Evolutionary conservation across 129 eudicot species (phyloP).

Genomic region (Pulicaria dysenterica): DNA sequence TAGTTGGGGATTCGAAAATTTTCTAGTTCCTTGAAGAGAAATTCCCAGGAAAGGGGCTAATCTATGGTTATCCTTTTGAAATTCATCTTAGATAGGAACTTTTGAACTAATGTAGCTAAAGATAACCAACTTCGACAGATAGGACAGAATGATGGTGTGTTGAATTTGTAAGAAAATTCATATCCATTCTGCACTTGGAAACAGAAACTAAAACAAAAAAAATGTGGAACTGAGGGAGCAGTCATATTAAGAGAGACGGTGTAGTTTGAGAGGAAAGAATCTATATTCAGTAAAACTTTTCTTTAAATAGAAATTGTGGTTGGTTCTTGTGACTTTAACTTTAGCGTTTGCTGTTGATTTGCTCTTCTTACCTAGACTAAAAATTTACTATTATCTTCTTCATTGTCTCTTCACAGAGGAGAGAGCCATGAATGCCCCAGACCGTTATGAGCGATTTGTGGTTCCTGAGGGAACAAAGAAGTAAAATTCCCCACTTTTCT

Average conservation of each 20-base stretch:
- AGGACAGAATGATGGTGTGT: not conserved
- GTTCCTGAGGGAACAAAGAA: slow-evolving; percentile 87
- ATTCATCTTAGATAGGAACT: not conserved
- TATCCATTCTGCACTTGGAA: not conserved
- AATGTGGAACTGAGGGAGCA: too few species aligned
- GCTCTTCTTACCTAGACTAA: not conserved
- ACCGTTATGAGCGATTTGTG: slow-evolving; percentile 86
- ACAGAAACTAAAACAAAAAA: not conserved
- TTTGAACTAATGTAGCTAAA: not conserved
- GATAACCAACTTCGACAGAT: not conserved
- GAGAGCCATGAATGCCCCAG: slow-evolving; percentile 76
- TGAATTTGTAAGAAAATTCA: not conserved
- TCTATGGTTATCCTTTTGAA: not conserved
- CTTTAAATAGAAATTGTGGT: not conserved
- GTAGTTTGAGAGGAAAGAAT: not conserved
- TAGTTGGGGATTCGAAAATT: not conserved
- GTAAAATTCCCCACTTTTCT: slow-evolving; percentile 36
- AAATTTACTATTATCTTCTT: not conserved
- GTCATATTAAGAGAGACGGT: not conserved
- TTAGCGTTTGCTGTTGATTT: not conserved
- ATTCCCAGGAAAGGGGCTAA: not conserved
- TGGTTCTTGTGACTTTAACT: not conserved
- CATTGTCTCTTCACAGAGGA: not conserved
- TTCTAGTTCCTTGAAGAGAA: not conserved
- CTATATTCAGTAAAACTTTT: too few species aligned